phyloP scores from a whole-genome alignment of 352 stramenopile species.

The Nothophytophthora sp. region DNA sequence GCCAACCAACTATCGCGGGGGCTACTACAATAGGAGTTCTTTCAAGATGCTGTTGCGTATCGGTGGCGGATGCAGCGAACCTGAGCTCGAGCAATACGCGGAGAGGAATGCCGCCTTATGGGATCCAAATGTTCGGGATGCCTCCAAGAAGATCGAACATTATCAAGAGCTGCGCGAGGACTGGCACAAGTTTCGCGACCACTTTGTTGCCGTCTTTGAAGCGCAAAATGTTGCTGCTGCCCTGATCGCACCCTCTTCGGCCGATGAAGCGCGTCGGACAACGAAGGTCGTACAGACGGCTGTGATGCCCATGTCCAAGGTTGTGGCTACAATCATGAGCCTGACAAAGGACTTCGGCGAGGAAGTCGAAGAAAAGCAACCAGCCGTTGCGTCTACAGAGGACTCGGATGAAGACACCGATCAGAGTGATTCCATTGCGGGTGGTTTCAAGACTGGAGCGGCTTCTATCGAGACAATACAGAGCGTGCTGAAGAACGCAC shows the following conservation, averaged over 20 bases:
- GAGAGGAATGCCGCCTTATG: conserved; percentile 33
- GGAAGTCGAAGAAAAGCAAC: conserved; percentile 6
- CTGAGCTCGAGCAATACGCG: conserved; percentile 44
- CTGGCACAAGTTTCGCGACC: conserved; percentile 37
- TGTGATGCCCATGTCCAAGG: conserved; percentile 23
- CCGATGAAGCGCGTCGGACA: conserved; percentile 2
- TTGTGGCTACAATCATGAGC: conserved; percentile 15
- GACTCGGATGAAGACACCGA: background rate
- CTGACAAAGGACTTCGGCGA: conserved; percentile 1
- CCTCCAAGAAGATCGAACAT: conserved; percentile 31
- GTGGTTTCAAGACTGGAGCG: background rate
- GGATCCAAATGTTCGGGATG: conserved; percentile 23
- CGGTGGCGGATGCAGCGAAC: conserved; percentile 66
- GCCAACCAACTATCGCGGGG: conserved; percentile 16
- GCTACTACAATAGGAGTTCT: conserved; percentile 22
- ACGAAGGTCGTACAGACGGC: conserved; percentile 22
- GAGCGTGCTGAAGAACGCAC: conserved; percentile 9
- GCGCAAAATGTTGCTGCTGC: conserved; percentile 16
- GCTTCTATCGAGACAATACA: conserved; percentile 3
- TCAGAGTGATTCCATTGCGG: background rate
- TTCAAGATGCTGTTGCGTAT: conserved; percentile 65
- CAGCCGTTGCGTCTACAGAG: too few relatives aligned
- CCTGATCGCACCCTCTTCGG: background rate
- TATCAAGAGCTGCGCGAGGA: conserved; percentile 32
- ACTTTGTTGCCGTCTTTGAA: conserved; percentile 29